Base-by-base conservation (phyloP, 768 basidiomycete genomes). In the Trametes sanguinea region DNA sequence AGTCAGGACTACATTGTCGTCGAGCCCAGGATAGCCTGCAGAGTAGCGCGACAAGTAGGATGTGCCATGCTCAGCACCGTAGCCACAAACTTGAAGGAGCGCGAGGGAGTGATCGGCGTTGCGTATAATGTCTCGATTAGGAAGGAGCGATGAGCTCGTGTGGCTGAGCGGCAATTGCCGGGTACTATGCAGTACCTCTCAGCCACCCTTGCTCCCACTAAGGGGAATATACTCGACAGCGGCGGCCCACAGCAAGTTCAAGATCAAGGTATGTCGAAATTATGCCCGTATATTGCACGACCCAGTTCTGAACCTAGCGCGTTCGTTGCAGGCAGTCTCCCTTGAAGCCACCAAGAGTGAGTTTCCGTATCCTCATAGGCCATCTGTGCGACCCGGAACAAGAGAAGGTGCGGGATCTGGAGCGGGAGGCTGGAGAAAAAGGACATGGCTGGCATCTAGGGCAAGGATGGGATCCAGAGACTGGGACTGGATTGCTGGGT, bases 171-270 rank as follows among this genome's bases (percentile, higher is more conserved):
- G 74, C 60, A 56, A 50, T 33, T 57, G 57, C 74, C 74, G 73
- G 30, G 52, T 64, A 62, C 71, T 75, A 55, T 68, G 63, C 60
- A 75, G 72, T 67, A 62, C 65, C 63, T 63, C 55, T 59, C 66
- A 75, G 74, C 74, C 74, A 75, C 74, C 68, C 60, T 39, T 4
- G 32, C 63, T 54, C 33, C 63, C 54, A 57, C 48, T 64, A 64
- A 51, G 37, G 60, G 65, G 47, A 63, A 62, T 61, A 61, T 63
- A 70, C 67, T 68, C 69, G 68, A 66, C 67, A 60, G 51, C 58
- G 63, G 70, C 64, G 69, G 74, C 67, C 71, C 67, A 68, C 67
- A 69, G 71, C 71, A 72, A 70, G 70, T 63, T 72, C 74, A 75
- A 74, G 72, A 73, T 64, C 69, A 69, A 71, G 70, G 72, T 73